Base-by-base conservation (phyloP, 495 filamentous ascomycete genomes). In the Aspergillus egyptiacus region DNA sequence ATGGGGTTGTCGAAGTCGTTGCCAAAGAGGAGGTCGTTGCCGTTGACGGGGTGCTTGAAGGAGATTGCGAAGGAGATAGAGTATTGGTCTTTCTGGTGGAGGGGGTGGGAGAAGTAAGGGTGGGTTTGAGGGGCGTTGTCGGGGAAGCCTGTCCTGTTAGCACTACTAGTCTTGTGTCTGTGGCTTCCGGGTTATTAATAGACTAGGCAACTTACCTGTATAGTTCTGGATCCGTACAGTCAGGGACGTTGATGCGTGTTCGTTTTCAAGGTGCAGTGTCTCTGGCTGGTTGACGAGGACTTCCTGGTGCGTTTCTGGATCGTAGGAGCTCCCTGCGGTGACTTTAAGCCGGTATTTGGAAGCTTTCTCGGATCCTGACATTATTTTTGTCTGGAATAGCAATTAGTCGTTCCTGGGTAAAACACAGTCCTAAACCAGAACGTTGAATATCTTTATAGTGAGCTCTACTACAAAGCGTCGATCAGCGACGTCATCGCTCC, bases 1-100 rank as follows among this genome's bases (percentile, higher is more conserved):
- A 98, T 87, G 0, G 91, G 87, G 20, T 83, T 78, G 55, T 93
- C 88, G 51, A 96, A 96, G 67, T 95, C 86, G 63, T 96, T 96
- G 14, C 91, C 91, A 49, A 90, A 95, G 27, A 96, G 75, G 1
- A 96, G 76, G 45, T 89, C 84, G 18, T 80, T 66, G 33, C 81
- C 89, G 6, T 75, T 73, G 22, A 95, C 82, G 40, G 69, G 69
- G 31, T 69, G 61, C 55, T 86, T 84, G 37, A 83, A 88, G 5
- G 76, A 74, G 61, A 96, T 86, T 14, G 76, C 70, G 62, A 95
- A 85, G 24, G 77, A 76, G 56, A 97, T 85, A 58, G 77, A 83
- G 69, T 96, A 96, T 54, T 84, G 82, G 64, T 96, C 89, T 19
- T 74, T 66, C 34, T 69, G 74, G 64, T 95, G 89, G 15, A 72